Evolutionary conservation across 208 protist genomes (phyloP).

Genomic region (Trypanosomatidae sp.): DNA sequence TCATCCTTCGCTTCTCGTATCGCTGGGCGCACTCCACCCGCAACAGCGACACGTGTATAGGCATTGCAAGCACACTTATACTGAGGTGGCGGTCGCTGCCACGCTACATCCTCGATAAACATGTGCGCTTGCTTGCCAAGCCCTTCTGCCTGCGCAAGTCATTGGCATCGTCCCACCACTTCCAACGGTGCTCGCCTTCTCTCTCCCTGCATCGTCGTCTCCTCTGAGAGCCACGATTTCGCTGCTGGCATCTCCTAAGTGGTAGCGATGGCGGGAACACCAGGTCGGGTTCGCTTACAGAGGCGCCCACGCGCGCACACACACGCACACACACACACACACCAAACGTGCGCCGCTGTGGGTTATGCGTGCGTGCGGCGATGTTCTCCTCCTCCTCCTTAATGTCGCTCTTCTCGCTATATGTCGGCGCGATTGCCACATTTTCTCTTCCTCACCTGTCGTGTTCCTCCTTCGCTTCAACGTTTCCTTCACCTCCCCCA

Average conservation of each 20-base stretch:
- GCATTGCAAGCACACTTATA: background rate
- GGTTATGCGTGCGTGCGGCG: background rate
- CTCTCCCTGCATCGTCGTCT: conserved; percentile 2
- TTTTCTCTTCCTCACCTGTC: no score
- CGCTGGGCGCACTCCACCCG: background rate
- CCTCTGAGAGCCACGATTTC: background rate
- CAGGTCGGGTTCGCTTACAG: background rate
- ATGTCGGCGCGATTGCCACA: background rate
- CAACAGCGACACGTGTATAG: background rate
- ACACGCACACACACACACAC: background rate
- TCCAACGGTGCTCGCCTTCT: background rate
- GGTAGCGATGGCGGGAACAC: background rate
- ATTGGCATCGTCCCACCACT: background rate
- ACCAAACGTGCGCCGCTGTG: background rate
- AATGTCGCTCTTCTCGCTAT: background rate
- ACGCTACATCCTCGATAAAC: background rate
- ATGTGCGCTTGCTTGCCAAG: background rate
- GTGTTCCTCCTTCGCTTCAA: no score
- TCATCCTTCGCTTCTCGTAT: background rate
- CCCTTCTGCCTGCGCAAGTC: background rate
- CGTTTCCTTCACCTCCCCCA: no score
- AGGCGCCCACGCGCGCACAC: background rate
- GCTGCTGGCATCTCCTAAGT: background rate
- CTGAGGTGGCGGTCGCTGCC: background rate
- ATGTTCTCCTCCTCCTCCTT: background rate